Evolutionary conservation across 441 rosid genomes (phyloP).

Genomic region (Hura crepitans): DNA sequence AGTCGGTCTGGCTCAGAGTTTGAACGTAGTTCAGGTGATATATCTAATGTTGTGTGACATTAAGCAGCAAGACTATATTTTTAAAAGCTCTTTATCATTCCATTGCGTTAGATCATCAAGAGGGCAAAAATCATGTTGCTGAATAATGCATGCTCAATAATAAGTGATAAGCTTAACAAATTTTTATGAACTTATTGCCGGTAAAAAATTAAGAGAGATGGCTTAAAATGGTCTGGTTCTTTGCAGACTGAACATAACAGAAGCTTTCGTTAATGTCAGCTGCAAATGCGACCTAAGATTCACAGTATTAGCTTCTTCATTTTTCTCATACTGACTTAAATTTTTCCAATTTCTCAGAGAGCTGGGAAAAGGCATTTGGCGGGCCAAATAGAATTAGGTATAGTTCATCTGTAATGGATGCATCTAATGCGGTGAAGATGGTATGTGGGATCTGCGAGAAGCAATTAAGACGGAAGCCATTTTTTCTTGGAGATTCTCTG

Average conservation of each 20-base stretch:
- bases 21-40: constrained; percentile 34
- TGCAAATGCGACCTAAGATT: not conserved
- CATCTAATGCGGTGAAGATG: constrained; percentile 35
- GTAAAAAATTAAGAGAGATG: not conserved
- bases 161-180: not conserved
- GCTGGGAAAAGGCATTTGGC: constrained; percentile 33
- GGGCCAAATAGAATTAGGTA: constrained; percentile 45
- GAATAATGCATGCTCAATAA: not conserved
- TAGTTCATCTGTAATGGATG: constrained; percentile 32
- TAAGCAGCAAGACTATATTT: not conserved
- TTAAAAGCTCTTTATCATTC: not conserved
- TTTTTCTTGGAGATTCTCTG: constrained; percentile 31
- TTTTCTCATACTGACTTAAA: constrained; percentile 3
- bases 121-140: not conserved
- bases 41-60: constrained; percentile 1
- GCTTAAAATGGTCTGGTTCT: not conserved
- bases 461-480: constrained; percentile 42
- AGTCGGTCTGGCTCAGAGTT: constrained; percentile 30
- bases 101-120: not conserved
- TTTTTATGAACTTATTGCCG: not conserved
- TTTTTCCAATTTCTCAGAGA: constrained; percentile 28
- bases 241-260: not conserved
- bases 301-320: not conserved
- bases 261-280: not conserved
- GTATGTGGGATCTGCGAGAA: constrained; percentile 56